These are phyloP conservation scores for Elsinoe fawcettii DNA, from an alignment of 2,329 filamentous ascomycete species.

Conservation along the genomic window DNA sequence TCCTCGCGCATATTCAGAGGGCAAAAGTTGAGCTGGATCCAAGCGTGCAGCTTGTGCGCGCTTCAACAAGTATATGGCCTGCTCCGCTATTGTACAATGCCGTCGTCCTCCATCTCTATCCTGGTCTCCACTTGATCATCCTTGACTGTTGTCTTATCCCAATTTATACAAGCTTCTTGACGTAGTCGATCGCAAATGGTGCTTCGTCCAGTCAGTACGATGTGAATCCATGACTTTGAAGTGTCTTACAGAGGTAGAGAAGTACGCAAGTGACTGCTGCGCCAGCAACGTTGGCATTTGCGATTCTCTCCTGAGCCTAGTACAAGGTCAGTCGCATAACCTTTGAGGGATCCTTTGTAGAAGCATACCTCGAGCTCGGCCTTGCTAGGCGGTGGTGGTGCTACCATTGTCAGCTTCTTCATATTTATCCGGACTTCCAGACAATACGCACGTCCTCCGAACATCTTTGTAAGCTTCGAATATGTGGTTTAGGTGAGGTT, in stretches of 20 bases:
- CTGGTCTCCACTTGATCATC: background rate
- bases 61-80: background rate
- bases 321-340: background rate
- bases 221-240: background rate
- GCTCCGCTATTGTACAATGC: background rate
- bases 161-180: conserved; percentile 40
- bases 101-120: background rate
- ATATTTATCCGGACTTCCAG: conserved; percentile 2
- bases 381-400: conserved; percentile 61
- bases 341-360: background rate
- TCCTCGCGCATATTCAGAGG: too few species aligned
- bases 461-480: conserved; percentile 42
- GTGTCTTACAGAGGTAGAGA: conserved; percentile 67
- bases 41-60: background rate
- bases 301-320: conserved; percentile 55
- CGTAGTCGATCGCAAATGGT: conserved; percentile 49
- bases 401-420: conserved; percentile 32
- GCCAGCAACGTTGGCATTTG: conserved; percentile 58
- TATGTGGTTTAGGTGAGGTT: background rate
- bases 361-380: conserved; percentile 55
- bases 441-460: conserved; percentile 51
- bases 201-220: conserved; percentile 32
- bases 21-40: background rate
- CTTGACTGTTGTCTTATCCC: background rate
- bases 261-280: conserved; percentile 58